Percentiles rank a stretch among this genome's conserved stretches.
Conservation (phyloP, 352 stramenopile species). For the Globisporangium uncinulatum region DNA sequence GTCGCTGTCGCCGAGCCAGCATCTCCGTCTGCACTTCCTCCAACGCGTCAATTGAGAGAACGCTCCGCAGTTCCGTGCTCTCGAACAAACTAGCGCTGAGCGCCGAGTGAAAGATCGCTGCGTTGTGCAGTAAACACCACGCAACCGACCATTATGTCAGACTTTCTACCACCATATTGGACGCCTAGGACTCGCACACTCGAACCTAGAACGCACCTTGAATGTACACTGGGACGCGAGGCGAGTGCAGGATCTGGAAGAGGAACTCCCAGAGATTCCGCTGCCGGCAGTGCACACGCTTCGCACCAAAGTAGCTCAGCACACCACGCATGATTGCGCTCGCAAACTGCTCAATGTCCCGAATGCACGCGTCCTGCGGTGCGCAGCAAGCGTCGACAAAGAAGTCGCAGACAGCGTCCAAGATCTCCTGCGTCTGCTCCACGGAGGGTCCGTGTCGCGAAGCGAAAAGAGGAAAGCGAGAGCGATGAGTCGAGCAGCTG, state of each 20-base stretch:
- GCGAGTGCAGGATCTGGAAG: constrained; percentile 63
- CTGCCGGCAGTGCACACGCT: constrained; percentile 38
- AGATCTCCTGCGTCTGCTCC: constrained; percentile 51
- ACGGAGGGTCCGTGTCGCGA: too few relatives aligned
- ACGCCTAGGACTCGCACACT: neutral
- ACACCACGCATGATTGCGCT: constrained; percentile 35
- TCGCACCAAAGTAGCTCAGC: constrained; percentile 42
- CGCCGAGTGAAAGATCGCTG: constrained; percentile 30
- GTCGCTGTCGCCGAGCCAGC: constrained; percentile 29
- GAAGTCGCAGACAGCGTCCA: constrained; percentile 58
- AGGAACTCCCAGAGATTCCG: constrained; percentile 67
- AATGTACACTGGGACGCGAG: constrained; percentile 36
- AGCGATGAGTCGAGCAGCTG: neutral
- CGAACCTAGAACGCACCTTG: constrained; percentile 27
- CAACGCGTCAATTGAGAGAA: constrained; percentile 13
- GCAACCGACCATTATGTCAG: neutral
- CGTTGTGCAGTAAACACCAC: neutral
- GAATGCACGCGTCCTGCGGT: constrained; percentile 31
- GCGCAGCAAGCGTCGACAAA: constrained; percentile 37
- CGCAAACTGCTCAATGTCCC: constrained; percentile 28
- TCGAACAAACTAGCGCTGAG: constrained; percentile 10
- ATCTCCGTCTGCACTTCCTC: constrained; percentile 32
- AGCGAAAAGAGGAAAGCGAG: too few relatives aligned
- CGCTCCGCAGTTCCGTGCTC: constrained; percentile 7
- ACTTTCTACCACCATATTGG: too few relatives aligned